Percentiles rank a stretch among this genome's conserved stretches.
Conservation (phyloP, 148 eudicot species). For the Dianthus caryophyllus region DNA sequence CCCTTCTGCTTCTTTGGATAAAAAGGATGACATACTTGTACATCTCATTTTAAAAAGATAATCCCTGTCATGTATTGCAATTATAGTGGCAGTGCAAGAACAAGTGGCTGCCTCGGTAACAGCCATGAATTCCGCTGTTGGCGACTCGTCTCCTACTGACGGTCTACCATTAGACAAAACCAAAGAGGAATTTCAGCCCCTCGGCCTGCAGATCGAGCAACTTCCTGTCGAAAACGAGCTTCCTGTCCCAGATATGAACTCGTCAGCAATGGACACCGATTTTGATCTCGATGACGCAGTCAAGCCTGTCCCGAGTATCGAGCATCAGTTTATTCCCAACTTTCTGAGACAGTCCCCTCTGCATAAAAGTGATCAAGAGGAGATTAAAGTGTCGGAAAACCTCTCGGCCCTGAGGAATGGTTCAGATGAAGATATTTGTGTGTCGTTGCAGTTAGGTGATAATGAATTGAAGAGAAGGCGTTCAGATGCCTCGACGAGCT, state of each 20-base stretch:
- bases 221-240: constrained; percentile 55
- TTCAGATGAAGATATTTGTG: constrained; percentile 61
- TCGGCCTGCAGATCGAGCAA: constrained; percentile 76
- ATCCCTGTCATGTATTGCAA: constrained; percentile 4
- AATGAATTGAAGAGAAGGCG: constrained; percentile 88
- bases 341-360: constrained; percentile 47
- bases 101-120: constrained; percentile 52
- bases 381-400: constrained; percentile 45
- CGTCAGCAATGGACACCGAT: constrained; percentile 56
- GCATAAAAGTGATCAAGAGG: constrained; percentile 41
- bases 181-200: constrained; percentile 54
- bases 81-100: constrained; percentile 79
- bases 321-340: constrained; percentile 88
- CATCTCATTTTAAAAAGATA: not conserved
- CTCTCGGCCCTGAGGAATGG: constrained; percentile 69
- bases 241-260: constrained; percentile 71
- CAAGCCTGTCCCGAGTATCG: constrained; percentile 53
- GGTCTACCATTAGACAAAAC: constrained; percentile 51
- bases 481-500: constrained; percentile 51
- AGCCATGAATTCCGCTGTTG: constrained; percentile 55
- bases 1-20: not conserved
- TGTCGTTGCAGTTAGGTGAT: constrained; percentile 84
- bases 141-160: constrained; percentile 82
- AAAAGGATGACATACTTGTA: not conserved
- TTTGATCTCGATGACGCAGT: constrained; percentile 50